Base-by-base conservation (phyloP, 805 yeast species). In the Cyberlindnera americana region DNA sequence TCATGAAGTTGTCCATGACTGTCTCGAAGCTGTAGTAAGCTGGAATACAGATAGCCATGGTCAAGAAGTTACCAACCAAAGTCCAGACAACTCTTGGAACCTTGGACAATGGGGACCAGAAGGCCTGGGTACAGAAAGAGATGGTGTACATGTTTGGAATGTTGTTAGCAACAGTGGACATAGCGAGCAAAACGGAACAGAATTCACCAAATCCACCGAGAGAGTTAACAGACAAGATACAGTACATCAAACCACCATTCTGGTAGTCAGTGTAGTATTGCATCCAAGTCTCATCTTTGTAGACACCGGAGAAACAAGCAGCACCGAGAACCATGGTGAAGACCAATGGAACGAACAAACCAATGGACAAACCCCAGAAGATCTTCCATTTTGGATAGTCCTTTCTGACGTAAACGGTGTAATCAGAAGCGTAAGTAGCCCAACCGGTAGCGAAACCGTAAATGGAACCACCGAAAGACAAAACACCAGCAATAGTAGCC, bases 361-460 rank as follows among this genome's bases (percentile, higher is more conserved):
- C 95, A 31, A 64, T 47, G 44, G 76, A 61, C 41, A 89, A 77
- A 48, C 79, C 73, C 40, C 74, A 60, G 67, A 87, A 88, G 40
- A 87, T 70, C 57, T 69, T 80, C 57, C 50, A 48, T 31, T 77
- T 67, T 62, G 73, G 75, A 48, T 81, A 77, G 55, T 75, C 72
- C 53, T 74, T 69, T 50, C 83, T 86, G 75, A 84, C 87, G 68
- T 87, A 90, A 31, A 83, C 88, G 35, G 95, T 87, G 67, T 89
- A 90, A 66, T 89, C 97, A 37, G 95, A 78, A 19, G 96, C 93
- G 53, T 81, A 87, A 15, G 96, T 81, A 41, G 95, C 78, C 97
- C 97, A 89, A 47, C 96, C 96, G 39, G 95, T 77, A 36, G 95
- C 95, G 57, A 82, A 89, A 48, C 96, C 96, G 54, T 77, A 89